These are phyloP conservation scores for Torrubiella hemipterigena DNA, from an alignment of 2,329 filamentous ascomycete species.

Conservation along the genomic window DNA sequence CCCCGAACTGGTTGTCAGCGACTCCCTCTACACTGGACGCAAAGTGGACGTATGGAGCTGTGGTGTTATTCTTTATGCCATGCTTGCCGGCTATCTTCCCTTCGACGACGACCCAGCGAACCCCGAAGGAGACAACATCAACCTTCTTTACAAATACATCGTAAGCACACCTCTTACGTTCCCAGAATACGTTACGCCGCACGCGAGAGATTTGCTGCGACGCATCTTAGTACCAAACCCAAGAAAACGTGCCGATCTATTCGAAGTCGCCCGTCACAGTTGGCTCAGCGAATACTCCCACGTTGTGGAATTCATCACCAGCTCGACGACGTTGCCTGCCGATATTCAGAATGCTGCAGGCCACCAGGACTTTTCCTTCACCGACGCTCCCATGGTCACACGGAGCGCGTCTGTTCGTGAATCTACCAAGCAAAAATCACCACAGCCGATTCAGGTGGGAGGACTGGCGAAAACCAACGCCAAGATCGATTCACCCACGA, in stretches of 20 bases:
- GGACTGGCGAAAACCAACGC: conserved; percentile 64
- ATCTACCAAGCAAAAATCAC: conserved; percentile 55
- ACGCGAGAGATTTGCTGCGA: conserved; percentile 82
- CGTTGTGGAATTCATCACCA: conserved; percentile 93
- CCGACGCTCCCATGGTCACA: conserved; percentile 52
- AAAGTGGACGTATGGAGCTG: conserved; percentile 99
- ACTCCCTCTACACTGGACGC: conserved; percentile 90
- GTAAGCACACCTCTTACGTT: conserved; percentile 94
- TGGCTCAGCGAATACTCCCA: conserved; percentile 98
- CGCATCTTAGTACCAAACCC: conserved; percentile 93
- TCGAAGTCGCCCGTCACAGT: conserved; percentile 94
- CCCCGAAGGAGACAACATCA: conserved; percentile 97
- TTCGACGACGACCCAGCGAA: conserved; percentile 98
- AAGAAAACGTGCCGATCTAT: conserved; percentile 85
- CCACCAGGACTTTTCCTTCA: conserved; percentile 38
- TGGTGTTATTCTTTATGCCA: conserved; percentile 97
- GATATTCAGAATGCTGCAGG: conserved; percentile 77
- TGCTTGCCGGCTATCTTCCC: conserved; percentile 93
- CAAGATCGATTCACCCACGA: conserved; percentile 57
- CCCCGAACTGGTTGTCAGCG: conserved; percentile 91
- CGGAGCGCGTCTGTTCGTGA: conserved; percentile 90
- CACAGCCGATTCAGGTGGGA: conserved; percentile 35
- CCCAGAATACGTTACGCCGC: conserved; percentile 95
- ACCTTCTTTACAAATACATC: conserved; percentile 97
- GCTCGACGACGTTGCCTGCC: conserved; percentile 74